phyloP scores from a whole-genome alignment of 2,329 filamentous ascomycete genomes.

The Ceratocystis diversiconidia region DNA sequence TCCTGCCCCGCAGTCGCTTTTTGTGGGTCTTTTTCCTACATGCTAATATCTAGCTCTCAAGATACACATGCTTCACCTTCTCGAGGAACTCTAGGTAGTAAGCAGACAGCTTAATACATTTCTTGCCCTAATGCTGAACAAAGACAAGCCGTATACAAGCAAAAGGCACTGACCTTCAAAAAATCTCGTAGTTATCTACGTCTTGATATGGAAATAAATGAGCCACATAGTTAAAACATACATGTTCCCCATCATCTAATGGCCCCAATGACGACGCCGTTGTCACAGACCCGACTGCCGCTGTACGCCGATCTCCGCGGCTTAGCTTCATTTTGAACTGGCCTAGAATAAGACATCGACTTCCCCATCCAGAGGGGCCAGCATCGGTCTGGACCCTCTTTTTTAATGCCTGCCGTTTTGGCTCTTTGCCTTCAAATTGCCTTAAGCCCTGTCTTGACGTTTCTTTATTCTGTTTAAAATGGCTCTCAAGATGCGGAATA shows the following conservation, averaged over 20 bases:
- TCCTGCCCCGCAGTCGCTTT: neutral
- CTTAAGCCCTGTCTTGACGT: neutral
- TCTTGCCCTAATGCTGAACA: neutral
- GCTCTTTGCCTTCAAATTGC: neutral
- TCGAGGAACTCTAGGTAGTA: neutral
- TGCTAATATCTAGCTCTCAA: neutral
- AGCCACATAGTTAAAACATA: neutral
- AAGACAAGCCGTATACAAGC: neutral
- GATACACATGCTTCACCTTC: neutral
- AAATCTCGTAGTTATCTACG: neutral
- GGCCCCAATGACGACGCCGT: neutral
- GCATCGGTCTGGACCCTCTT: constrained; percentile 1
- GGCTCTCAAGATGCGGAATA: neutral
- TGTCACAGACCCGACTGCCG: neutral
- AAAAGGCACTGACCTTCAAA: neutral
- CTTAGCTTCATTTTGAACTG: neutral
- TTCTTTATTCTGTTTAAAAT: neutral
- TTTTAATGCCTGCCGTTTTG: neutral
- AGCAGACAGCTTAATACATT: neutral
- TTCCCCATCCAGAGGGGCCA: neutral
- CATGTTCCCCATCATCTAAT: neutral
- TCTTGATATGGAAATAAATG: neutral
- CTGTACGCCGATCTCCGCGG: constrained; percentile 11
- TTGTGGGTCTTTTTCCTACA: neutral
- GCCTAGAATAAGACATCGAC: neutral